These are phyloP conservation scores for Larix kaempferi DNA, from an alignment of 75 land plant genomes.

Conservation along the genomic window DNA sequence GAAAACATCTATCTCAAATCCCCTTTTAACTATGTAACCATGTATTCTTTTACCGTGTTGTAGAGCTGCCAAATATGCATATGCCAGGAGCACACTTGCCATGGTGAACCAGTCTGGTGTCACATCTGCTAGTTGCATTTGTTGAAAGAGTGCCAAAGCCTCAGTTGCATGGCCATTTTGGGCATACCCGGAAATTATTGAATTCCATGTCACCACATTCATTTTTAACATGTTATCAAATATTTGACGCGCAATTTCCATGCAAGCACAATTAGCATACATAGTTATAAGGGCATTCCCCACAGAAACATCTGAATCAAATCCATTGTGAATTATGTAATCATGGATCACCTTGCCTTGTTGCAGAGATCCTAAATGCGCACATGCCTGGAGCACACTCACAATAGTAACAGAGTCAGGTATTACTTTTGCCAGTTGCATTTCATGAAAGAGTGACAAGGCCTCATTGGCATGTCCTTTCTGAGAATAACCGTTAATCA, in stretches of 20 bases:
- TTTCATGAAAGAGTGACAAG: constrained; percentile 19
- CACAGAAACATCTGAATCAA: constrained; percentile 11
- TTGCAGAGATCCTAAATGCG: constrained; percentile 3
- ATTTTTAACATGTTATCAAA: neutral
- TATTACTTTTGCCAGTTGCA: constrained; percentile 8
- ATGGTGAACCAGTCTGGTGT: neutral
- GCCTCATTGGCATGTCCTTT: constrained; percentile 20
- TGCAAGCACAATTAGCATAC: constrained; percentile 16
- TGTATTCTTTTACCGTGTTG: too few species aligned
- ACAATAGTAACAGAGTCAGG: constrained; percentile 23
- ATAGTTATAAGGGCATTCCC: constrained; percentile 15
- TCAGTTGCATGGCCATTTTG: neutral
- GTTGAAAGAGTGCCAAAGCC: constrained; percentile 4
- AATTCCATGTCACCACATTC: constrained; percentile 5
- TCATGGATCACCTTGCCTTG: constrained; percentile 13
- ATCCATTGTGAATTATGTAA: constrained; percentile 10
- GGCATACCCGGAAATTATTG: constrained; percentile 14
- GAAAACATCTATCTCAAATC: neutral
- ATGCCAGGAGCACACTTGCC: constrained; percentile 9
- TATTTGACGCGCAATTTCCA: constrained; percentile 1
- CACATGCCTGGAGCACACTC: constrained; percentile 19
- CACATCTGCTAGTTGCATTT: constrained; percentile 10
- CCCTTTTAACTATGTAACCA: neutral
- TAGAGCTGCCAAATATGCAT: neutral
- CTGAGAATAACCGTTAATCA: constrained; percentile 22